These are phyloP conservation scores for Sphaerobolus stellatus DNA, from an alignment of 1,284 basidiomycete species.

Conservation along the genomic window DNA sequence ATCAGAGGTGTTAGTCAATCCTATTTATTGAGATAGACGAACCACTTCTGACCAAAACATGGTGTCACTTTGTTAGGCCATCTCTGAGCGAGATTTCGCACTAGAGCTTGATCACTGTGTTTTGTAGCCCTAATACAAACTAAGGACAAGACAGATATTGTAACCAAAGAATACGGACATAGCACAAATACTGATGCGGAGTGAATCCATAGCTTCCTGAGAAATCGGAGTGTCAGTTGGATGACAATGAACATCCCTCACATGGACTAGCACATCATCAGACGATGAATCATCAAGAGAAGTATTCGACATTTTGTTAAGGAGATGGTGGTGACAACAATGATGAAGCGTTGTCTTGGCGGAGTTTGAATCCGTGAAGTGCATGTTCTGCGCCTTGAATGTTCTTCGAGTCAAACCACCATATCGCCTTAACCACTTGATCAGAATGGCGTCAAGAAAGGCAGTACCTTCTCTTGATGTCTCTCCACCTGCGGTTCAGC, in stretches of 20 bases:
- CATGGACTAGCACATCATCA: conserved; percentile 52
- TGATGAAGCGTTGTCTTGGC: no score
- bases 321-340: no score
- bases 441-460: conserved; percentile 1
- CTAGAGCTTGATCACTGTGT: conserved; percentile 59
- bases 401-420: conserved; percentile 1
- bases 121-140: conserved; percentile 43
- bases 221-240: conserved; percentile 65
- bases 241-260: conserved; percentile 80
- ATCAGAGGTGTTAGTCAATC: neutral
- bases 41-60: conserved; percentile 64
- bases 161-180: conserved; percentile 41
- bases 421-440: neutral
- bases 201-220: conserved; percentile 44
- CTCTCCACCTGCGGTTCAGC: conserved; percentile 3
- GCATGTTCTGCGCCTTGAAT: conserved; percentile 2
- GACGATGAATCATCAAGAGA: conserved; percentile 20
- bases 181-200: conserved; percentile 66
- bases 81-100: conserved; percentile 54
- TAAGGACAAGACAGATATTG: neutral
- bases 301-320: neutral
- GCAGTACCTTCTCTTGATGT: neutral
- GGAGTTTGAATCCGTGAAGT: conserved; percentile 7
- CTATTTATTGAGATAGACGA: neutral
- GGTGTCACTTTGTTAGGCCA: conserved; percentile 70